Percentiles rank a stretch among this genome's conserved stretches.
Conservation (phyloP, 805 yeast genomes). For the Cyberlindnera euphorbiiphila region DNA sequence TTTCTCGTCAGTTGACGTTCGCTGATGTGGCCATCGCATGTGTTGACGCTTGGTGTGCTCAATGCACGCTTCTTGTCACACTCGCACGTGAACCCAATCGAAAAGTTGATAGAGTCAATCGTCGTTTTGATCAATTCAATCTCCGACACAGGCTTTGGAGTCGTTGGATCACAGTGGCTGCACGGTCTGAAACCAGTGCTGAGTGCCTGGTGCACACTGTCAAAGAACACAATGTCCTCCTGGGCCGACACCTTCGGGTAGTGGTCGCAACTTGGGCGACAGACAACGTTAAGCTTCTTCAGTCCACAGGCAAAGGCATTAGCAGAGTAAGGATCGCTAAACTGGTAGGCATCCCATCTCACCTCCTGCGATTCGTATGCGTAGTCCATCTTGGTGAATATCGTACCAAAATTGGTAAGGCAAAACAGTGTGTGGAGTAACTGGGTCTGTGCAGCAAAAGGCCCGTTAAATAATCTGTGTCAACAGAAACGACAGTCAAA, state of each 20-base stretch:
- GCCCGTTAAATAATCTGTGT: too few species aligned
- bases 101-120: conserved; percentile 50
- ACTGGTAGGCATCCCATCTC: conserved; percentile 62
- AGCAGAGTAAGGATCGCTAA: conserved; percentile 63
- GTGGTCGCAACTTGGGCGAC: conserved; percentile 67
- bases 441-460: too few species aligned
- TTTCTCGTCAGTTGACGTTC: conserved; percentile 42
- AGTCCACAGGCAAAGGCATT: conserved; percentile 53
- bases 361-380: conserved; percentile 16
- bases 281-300: conserved; percentile 39
- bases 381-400: too few species aligned
- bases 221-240: conserved; percentile 43
- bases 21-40: conserved; percentile 13
- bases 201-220: conserved; percentile 39
- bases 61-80: conserved; percentile 26
- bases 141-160: conserved; percentile 21
- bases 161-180: conserved; percentile 49
- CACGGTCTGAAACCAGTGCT: conserved; percentile 48
- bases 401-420: too few species aligned
- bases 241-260: conserved; percentile 36
- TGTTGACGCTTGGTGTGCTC: conserved; percentile 22
- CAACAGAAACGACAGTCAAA: too few species aligned
- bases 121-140: conserved; percentile 39
- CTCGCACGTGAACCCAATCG: conserved; percentile 56
- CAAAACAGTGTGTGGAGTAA: too few species aligned